A percentile compares a stretch with the other conserved stretches of the same genome.
phyloP scores from a whole-genome alignment of 768 basidiomycete genomes.

The Leccinellum albellum region DNA sequence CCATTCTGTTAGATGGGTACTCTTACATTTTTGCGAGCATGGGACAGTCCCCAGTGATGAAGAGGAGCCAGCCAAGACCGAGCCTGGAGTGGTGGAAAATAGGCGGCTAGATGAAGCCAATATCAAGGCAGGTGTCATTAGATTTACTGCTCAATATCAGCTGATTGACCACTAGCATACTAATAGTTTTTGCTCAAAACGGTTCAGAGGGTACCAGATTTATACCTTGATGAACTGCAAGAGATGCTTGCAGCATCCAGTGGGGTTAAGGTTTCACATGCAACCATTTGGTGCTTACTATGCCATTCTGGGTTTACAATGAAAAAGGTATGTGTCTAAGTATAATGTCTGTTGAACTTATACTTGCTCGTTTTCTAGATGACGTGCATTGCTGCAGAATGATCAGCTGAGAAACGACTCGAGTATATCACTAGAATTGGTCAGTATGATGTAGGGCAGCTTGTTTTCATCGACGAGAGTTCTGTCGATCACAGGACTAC shows the following conservation, averaged over 20 bases:
- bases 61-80: neutral
- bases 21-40: neutral
- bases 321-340: neutral
- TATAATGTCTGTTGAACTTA: neutral
- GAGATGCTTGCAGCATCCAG: neutral
- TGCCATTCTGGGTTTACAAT: neutral
- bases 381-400: neutral
- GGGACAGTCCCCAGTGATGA: neutral
- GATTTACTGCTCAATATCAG: neutral
- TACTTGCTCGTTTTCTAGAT: neutral
- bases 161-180: too few relatives aligned
- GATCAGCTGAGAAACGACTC: neutral
- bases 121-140: neutral
- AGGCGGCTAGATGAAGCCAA: neutral
- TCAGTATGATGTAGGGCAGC: neutral
- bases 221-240: neutral
- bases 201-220: neutral
- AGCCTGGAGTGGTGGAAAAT: neutral
- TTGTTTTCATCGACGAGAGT: neutral
- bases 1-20: neutral
- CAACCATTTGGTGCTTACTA: neutral
- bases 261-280: neutral
- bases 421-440: neutral
- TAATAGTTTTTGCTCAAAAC: too few relatives aligned
- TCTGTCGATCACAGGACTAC: neutral